A percentile compares a stretch with the other conserved stretches of the same genome.
Conservation (phyloP, 1,284 basidiomycete species). For the Leccinum variabile region DNA sequence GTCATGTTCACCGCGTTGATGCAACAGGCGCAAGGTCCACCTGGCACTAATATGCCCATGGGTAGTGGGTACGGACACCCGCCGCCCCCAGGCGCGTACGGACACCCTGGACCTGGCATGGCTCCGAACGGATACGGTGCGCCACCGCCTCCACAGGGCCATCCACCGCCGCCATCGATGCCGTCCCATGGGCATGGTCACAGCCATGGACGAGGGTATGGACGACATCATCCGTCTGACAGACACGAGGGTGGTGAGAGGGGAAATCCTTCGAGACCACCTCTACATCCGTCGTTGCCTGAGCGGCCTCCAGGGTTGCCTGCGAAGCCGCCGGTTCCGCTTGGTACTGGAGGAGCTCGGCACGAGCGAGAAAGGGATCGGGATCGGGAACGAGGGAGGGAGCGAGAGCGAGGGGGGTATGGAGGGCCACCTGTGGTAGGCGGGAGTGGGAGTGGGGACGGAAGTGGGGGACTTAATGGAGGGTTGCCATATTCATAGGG, state of each 20-base stretch:
- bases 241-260: slow-evolving; percentile 22
- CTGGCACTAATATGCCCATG: slow-evolving; percentile 3
- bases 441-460: slow-evolving; percentile 12
- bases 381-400: slow-evolving; percentile 15
- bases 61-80: slow-evolving; percentile 16
- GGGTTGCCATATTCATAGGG: slow-evolving; percentile 28
- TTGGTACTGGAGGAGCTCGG: slow-evolving; percentile 19
- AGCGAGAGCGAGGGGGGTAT: slow-evolving; percentile 17
- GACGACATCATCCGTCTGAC: slow-evolving; percentile 18
- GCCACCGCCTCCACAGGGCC: slow-evolving; percentile 16
- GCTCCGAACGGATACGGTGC: slow-evolving; percentile 21
- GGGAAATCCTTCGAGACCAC: slow-evolving; percentile 3
- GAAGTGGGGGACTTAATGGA: slow-evolving; percentile 21
- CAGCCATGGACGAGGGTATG: slow-evolving; percentile 11
- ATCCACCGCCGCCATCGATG: slow-evolving; percentile 22
- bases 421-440: slow-evolving; percentile 11
- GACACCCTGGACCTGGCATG: slow-evolving; percentile 12
- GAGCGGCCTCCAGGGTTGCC: slow-evolving; percentile 22
- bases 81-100: slow-evolving; percentile 16
- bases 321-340: slow-evolving; percentile 19
- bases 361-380: slow-evolving; percentile 21
- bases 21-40: slow-evolving; percentile 28
- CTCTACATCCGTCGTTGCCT: slow-evolving; percentile 25
- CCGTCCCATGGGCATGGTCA: slow-evolving; percentile 12
- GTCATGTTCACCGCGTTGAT: slow-evolving; percentile 32